These are phyloP conservation scores for Yarrowia osloensis DNA, from an alignment of 805 yeast species.

Conservation along the genomic window DNA sequence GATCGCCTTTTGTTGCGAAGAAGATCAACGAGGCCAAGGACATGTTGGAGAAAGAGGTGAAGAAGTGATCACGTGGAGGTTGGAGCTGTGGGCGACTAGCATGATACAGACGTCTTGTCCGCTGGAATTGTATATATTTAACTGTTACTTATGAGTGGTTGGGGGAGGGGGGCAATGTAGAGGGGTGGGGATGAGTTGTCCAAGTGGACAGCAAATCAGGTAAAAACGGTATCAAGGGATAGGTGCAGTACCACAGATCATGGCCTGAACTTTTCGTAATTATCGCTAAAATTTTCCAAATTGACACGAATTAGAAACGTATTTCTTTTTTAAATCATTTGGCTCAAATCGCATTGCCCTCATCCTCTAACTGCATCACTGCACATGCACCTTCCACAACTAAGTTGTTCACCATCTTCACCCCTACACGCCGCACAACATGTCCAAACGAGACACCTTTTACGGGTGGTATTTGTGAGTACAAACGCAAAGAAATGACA, in stretches of 20 bases:
- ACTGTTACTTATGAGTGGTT: background rate
- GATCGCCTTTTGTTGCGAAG: slow-evolving; percentile 84
- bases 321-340: too few relatives aligned
- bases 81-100: background rate
- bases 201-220: too few relatives aligned
- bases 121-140: background rate
- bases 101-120: background rate
- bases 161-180: too few relatives aligned
- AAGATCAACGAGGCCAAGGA: slow-evolving; percentile 93
- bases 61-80: background rate
- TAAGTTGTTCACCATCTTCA: background rate
- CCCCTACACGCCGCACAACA: background rate
- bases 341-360: background rate
- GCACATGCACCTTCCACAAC: background rate
- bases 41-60: slow-evolving; percentile 55
- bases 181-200: too few relatives aligned
- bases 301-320: too few relatives aligned
- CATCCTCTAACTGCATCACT: background rate
- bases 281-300: too few relatives aligned
- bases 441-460: slow-evolving; percentile 23
- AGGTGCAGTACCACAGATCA: too few relatives aligned
- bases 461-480: slow-evolving; percentile 27
- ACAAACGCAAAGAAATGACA: background rate
- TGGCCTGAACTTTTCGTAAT: too few relatives aligned
- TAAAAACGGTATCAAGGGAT: too few relatives aligned